Evolutionary conservation across 306 rosid genomes (phyloP), one percentile per base, ranked within the genome.

Genomic region (Crotalaria pallida): DNA sequence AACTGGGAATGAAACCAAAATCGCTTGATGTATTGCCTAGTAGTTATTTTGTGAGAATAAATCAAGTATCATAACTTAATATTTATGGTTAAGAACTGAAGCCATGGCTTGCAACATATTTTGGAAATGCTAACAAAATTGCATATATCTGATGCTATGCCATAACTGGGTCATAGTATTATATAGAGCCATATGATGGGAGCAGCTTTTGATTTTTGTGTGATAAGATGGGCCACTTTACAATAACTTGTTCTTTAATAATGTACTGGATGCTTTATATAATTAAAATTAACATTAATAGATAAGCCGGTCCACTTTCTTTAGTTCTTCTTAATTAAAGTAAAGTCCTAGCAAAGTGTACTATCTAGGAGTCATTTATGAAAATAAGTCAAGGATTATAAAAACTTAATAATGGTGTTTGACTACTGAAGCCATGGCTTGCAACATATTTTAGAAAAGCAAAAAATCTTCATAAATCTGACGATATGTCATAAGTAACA

Each of bases 361-460:
- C 43, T 60, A 19, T 33, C 34, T 13, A 19, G 43, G 10, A 10
- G 12, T 40, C 27, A 23, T 69, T 69, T 69, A 31, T 69, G 72
- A 61, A 36, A 67, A 56, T 55, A 75, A 55, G 22, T 66, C 17
- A 13, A 34, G 49, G 53, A 44, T 45, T 58, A 50, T 31, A 53
- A 23, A 23, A 78, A 47, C 27, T 13, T 10, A 33, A 13, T 60
- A 40, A 13, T 59, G 75, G 40, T 79, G 65, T 26, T 50, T 51
- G 34, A 57, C 66, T 58, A 18, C 15, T n/a, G 64, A 41, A 56
- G 33, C 62, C 36, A 55, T 33, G 34, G 36, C 33, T 71, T 44
- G 55, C 53, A 43, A 53, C 56, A 63, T 43, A 52, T 69, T n/a
- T 40, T 41, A 43, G 71, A 52, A 69, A 69, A 48, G 15, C 51